Percentiles rank a stretch among this genome's conserved stretches.
phyloP scores from a whole-genome alignment of 23 red algal species.

The Gracilaria gracilis region DNA sequence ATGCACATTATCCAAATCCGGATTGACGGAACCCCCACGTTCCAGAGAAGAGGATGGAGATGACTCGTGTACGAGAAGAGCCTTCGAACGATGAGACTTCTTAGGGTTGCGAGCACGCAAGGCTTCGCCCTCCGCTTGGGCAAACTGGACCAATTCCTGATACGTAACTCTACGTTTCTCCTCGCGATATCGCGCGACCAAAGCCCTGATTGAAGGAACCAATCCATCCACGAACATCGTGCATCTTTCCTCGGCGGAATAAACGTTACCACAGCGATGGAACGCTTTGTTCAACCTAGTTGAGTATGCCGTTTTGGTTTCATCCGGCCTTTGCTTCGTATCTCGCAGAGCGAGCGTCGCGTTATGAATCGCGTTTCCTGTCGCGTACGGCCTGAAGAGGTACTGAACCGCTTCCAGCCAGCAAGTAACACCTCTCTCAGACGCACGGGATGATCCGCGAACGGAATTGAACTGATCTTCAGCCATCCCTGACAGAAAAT shows the following conservation, averaged over 20 bases:
- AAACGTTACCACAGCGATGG: constrained; percentile 44
- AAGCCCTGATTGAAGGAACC: neutral
- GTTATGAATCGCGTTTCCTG: neutral
- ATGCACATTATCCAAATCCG: neutral
- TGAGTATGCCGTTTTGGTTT: constrained; percentile 35
- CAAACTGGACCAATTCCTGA: constrained; percentile 10
- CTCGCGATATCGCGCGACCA: constrained; percentile 8
- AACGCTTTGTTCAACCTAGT: constrained; percentile 26
- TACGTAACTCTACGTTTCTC: neutral
- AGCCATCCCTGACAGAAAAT: constrained; percentile 1
- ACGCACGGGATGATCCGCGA: neutral
- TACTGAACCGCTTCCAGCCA: constrained; percentile 59
- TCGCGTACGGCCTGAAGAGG: constrained; percentile 41
- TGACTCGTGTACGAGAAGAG: too few species aligned
- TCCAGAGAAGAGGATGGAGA: neutral
- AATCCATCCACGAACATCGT: constrained; percentile 49
- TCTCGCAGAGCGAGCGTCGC: neutral
- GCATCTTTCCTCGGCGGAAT: neutral
- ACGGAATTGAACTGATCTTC: constrained; percentile 26
- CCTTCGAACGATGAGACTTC: neutral
- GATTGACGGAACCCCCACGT: neutral
- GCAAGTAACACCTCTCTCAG: constrained; percentile 36
- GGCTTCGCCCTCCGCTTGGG: constrained; percentile 19
- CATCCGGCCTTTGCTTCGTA: neutral
- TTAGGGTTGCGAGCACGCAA: neutral